Evolutionary conservation across 2,329 filamentous ascomycete species (phyloP).

Genomic region (Penicillium sclerotigenum): DNA sequence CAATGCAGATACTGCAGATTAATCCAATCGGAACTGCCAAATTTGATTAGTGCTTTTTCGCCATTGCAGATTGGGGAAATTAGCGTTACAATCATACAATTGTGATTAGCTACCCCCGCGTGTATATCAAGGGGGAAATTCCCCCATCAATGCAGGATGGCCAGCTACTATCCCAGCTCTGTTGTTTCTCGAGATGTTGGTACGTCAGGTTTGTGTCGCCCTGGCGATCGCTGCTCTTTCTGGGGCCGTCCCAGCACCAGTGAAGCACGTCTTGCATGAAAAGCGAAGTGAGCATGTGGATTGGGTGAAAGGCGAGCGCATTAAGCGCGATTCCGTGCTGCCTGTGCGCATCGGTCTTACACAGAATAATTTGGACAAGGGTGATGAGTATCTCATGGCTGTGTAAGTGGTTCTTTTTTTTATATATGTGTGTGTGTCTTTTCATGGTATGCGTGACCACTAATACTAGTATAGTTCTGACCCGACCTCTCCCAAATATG

Average conservation of each 20-base stretch:
- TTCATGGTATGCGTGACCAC: background rate
- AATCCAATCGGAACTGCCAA: constrained; percentile 13
- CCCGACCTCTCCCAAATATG: constrained; percentile 43
- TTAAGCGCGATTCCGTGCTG: constrained; percentile 37
- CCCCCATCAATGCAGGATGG: background rate
- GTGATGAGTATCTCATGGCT: constrained; percentile 45
- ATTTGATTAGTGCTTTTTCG: constrained; percentile 1
- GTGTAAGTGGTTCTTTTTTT: constrained; percentile 29
- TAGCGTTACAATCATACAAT: constrained; percentile 6
- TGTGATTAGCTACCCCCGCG: background rate
- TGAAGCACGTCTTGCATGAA: constrained; percentile 45
- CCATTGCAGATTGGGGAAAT: constrained; percentile 4
- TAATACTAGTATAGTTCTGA: constrained; percentile 32
- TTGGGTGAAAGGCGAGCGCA: constrained; percentile 41
- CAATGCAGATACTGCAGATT: constrained; percentile 6
- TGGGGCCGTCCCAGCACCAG: constrained; percentile 26
- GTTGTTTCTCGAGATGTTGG: constrained; percentile 12
- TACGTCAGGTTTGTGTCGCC: constrained; percentile 15
- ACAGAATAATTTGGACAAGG: constrained; percentile 47
- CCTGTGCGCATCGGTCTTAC: constrained; percentile 48
- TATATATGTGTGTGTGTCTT: background rate
- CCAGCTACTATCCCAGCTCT: background rate
- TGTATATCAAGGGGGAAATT: constrained; percentile 15
- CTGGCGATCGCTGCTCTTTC: constrained; percentile 23
- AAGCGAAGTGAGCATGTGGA: constrained; percentile 35